Conservation (phyloP, 2,329 filamentous ascomycete genomes). For the Fusarium duplospermum region DNA sequence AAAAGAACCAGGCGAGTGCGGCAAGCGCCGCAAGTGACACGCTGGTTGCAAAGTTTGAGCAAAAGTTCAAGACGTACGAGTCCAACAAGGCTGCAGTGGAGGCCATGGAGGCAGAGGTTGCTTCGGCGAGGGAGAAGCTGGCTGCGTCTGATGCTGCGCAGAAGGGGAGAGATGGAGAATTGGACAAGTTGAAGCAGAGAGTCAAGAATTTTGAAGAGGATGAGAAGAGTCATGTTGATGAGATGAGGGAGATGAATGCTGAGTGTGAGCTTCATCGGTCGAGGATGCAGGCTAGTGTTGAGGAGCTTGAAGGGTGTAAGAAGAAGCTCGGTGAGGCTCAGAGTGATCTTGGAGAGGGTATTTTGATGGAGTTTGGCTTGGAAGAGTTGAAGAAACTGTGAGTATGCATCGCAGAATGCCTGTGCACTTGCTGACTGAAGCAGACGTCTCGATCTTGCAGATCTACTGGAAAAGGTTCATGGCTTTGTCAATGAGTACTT, state of each 20-base stretch:
- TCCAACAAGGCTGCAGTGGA: conserved; percentile 40
- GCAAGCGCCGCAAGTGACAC: conserved; percentile 36
- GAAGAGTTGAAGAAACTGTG: conserved; percentile 41
- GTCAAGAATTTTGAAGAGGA: conserved; percentile 31
- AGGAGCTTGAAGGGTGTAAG: conserved; percentile 34
- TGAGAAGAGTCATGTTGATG: conserved; percentile 29
- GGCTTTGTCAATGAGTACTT: conserved; percentile 44
- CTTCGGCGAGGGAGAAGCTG: conserved; percentile 54
- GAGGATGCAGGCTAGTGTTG: conserved; percentile 31
- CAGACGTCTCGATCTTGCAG: conserved; percentile 40
- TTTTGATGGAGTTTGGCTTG: conserved; percentile 33
- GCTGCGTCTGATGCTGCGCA: conserved; percentile 58
- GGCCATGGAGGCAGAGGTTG: conserved; percentile 60
- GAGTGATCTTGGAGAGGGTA: conserved; percentile 38
- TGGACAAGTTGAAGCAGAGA: conserved; percentile 51
- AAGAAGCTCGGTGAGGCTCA: conserved; percentile 36
- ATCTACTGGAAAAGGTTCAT: conserved; percentile 41
- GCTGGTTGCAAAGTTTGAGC: conserved; percentile 40
- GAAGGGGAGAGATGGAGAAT: conserved; percentile 55
- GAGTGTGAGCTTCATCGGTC: conserved; percentile 43
- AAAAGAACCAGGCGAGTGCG: conserved; percentile 34
- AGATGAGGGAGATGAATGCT: conserved; percentile 43
- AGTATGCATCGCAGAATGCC: background rate
- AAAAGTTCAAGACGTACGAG: conserved; percentile 43
- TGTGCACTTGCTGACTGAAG: conserved; percentile 6